phyloP scores from a whole-genome alignment of 768 basidiomycete genomes.

The Lentinus tigrinus region DNA sequence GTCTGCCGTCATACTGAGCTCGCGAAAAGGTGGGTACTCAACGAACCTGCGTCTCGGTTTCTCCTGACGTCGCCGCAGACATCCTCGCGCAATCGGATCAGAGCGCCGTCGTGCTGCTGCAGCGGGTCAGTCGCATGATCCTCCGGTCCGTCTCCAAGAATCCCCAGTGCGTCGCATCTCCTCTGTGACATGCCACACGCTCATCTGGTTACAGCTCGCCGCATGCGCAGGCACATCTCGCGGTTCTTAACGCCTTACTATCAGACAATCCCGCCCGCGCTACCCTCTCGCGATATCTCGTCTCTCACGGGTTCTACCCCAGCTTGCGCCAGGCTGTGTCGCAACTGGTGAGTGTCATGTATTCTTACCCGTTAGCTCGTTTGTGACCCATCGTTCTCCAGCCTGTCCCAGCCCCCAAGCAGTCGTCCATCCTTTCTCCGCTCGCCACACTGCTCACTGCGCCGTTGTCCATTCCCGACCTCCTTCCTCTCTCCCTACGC shows the following conservation, averaged over 20 bases:
- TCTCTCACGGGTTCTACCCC: conserved; percentile 46
- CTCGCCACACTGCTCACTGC: conserved; percentile 46
- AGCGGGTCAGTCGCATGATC: conserved; percentile 46
- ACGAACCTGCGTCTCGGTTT: neutral
- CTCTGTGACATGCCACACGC: neutral
- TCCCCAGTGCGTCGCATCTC: conserved; percentile 45
- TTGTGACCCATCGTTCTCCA: conserved; percentile 25
- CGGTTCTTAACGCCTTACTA: conserved; percentile 49
- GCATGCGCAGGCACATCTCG: conserved; percentile 46
- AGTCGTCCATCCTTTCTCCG: conserved; percentile 46
- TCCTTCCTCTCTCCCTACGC: conserved; percentile 36
- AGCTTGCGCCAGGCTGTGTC: conserved; percentile 41
- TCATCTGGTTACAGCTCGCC: conserved; percentile 39
- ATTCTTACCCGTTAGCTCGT: neutral
- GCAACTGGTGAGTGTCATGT: conserved; percentile 46
- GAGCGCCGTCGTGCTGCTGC: conserved; percentile 65
- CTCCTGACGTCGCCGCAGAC: conserved; percentile 12
- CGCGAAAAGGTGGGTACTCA: conserved; percentile 29
- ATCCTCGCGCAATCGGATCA: conserved; percentile 20
- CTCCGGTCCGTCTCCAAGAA: conserved; percentile 48
- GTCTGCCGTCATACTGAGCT: conserved; percentile 37
- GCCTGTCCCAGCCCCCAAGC: conserved; percentile 55
- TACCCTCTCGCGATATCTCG: conserved; percentile 43
- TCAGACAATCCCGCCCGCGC: conserved; percentile 26
- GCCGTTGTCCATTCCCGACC: conserved; percentile 36